Conservation (phyloP, 2,329 filamentous ascomycete genomes). For the Phialophora tarda region DNA sequence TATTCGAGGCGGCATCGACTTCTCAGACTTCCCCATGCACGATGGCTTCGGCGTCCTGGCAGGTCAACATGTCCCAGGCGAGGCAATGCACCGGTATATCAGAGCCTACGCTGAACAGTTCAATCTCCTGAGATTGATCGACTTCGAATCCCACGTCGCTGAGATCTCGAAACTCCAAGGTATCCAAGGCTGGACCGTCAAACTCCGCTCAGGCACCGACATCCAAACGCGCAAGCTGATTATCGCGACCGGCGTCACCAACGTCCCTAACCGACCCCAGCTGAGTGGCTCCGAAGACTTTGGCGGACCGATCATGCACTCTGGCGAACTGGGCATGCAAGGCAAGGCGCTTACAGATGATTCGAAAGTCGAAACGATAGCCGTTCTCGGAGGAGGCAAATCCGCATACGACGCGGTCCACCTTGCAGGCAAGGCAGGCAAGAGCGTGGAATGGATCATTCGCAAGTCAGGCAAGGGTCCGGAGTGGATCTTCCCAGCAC, state of each 20-base stretch:
- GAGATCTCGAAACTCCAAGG: slow-evolving; percentile 52
- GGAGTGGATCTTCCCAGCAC: slow-evolving; percentile 44
- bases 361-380: slow-evolving; percentile 51
- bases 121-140: slow-evolving; percentile 56
- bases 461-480: slow-evolving; percentile 51
- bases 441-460: slow-evolving; percentile 54
- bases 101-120: slow-evolving; percentile 61
- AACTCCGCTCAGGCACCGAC: slow-evolving; percentile 33
- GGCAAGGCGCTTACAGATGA: slow-evolving; percentile 49
- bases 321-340: slow-evolving; percentile 53
- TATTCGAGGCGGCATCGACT: slow-evolving; percentile 73
- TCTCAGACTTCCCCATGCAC: slow-evolving; percentile 74
- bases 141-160: slow-evolving; percentile 59
- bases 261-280: slow-evolving; percentile 55
- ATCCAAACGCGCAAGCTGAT: slow-evolving; percentile 55
- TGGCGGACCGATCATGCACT: slow-evolving; percentile 57
- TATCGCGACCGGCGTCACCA: slow-evolving; percentile 63
- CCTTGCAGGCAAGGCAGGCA: slow-evolving; percentile 61
- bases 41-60: slow-evolving; percentile 56
- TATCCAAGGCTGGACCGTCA: slow-evolving; percentile 54
- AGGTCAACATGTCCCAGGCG: slow-evolving; percentile 65
- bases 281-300: slow-evolving; percentile 57
- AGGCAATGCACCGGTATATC: slow-evolving; percentile 63
- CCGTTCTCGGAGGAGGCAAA: slow-evolving; percentile 68
- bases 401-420: slow-evolving; percentile 70